phyloP scores from a whole-genome alignment of 2,329 filamentous ascomycete species.

The Basipetospora chlamydospora region DNA sequence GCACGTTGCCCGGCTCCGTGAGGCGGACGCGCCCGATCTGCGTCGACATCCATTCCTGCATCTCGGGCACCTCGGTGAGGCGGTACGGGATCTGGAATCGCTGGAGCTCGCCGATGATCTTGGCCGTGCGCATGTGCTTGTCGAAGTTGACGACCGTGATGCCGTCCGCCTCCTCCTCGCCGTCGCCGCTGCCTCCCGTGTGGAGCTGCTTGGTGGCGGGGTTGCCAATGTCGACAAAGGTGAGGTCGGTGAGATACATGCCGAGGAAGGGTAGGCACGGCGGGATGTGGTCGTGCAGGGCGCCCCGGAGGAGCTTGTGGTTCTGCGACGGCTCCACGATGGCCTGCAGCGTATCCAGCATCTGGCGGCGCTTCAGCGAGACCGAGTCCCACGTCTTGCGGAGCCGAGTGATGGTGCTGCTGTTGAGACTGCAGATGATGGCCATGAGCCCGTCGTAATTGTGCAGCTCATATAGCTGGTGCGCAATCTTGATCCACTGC shows the following conservation, averaged over 20 bases:
- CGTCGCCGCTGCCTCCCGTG: conserved; percentile 25
- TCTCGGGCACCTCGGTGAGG: conserved; percentile 65
- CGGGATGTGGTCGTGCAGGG: conserved; percentile 72
- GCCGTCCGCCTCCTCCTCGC: conserved; percentile 47
- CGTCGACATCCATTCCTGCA: conserved; percentile 83
- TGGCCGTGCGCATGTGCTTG: conserved; percentile 87
- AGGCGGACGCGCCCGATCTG: conserved; percentile 67
- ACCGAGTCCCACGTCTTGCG: conserved; percentile 87
- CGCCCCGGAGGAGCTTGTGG: conserved; percentile 71
- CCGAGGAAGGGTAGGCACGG: conserved; percentile 92
- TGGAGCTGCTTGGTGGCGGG: conserved; percentile 67
- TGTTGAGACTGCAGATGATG: conserved; percentile 87
- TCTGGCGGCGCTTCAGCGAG: conserved; percentile 66
- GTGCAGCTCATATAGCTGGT: conserved; percentile 73
- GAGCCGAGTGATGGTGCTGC: conserved; percentile 75
- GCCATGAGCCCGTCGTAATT: conserved; percentile 98
- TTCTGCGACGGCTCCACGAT: conserved; percentile 85
- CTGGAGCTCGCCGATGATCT: conserved; percentile 90
- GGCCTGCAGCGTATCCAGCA: conserved; percentile 64
- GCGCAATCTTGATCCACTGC: conserved; percentile 93
- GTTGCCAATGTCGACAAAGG: conserved; percentile 91
- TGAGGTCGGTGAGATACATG: conserved; percentile 91
- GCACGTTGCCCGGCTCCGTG: conserved; percentile 37
- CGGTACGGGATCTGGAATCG: conserved; percentile 91
- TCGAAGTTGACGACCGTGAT: conserved; percentile 91